These are phyloP conservation scores for Ampelocalamus luodianensis DNA, from an alignment of 176 grass and related monocot genomes.

Conservation along the genomic window DNA sequence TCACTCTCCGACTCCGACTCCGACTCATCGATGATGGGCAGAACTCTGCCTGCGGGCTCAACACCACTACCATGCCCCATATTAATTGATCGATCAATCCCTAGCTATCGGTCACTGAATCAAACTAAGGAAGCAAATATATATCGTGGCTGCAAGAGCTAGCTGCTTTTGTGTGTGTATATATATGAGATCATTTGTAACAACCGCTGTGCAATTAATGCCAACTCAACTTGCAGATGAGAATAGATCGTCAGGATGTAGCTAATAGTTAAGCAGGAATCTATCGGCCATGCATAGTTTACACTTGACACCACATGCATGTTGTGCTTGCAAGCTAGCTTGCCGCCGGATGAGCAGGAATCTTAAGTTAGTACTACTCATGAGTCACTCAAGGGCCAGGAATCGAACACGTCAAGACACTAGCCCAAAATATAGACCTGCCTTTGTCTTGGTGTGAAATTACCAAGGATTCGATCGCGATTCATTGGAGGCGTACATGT, in stretches of 20 bases:
- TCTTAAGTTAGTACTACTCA: background rate
- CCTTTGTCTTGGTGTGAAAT: background rate
- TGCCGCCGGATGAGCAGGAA: background rate
- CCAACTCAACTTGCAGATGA: background rate
- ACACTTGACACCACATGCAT: background rate
- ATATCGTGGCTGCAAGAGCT: background rate
- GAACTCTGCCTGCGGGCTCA: background rate
- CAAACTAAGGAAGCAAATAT: background rate
- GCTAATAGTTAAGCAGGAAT: background rate
- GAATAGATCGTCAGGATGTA: background rate
- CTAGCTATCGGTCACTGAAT: background rate
- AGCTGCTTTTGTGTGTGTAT: background rate
- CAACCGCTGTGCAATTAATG: background rate
- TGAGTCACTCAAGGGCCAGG: background rate
- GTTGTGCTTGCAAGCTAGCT: background rate
- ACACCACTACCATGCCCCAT: background rate
- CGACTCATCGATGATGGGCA: conserved; percentile 20
- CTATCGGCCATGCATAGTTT: background rate
- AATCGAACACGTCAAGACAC: background rate
- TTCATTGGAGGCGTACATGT: background rate
- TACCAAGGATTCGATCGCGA: background rate
- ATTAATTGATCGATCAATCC: background rate
- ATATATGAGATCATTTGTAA: background rate
- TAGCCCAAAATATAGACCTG: background rate
- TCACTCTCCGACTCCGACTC: background rate